Conservation (phyloP, 345 rosid species). For the Microthlaspi erraticum region DNA sequence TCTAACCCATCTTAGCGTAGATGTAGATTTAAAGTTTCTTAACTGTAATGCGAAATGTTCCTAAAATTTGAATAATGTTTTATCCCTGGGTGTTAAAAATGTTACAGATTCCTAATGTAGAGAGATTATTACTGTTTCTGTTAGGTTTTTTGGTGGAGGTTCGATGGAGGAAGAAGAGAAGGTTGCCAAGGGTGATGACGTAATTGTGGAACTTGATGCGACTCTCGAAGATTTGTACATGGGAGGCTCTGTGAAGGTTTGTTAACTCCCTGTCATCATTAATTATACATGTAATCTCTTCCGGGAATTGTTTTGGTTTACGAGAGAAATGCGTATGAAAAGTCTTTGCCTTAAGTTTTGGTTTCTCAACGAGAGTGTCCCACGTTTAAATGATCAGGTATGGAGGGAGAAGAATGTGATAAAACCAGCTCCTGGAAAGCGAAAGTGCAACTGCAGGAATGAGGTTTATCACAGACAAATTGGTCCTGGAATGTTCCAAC, state of each 20-base stretch:
- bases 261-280: not conserved
- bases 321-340: conserved; percentile 2
- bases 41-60: not conserved
- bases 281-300: not conserved
- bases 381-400: conserved; percentile 55
- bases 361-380: conserved; percentile 21
- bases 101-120: conserved; percentile 16
- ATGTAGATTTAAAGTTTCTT: not conserved
- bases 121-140: conserved; percentile 9
- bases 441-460: conserved; percentile 96
- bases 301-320: not conserved
- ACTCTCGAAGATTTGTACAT: conserved; percentile 93
- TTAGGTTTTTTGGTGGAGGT: conserved; percentile 90
- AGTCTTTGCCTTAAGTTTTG: conserved; percentile 13
- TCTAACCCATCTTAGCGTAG: not conserved
- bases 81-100: not conserved
- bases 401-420: conserved; percentile 97
- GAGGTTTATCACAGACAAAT: conserved; percentile 97
- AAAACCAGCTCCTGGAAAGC: conserved; percentile 94
- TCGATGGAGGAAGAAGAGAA: conserved; percentile 88
- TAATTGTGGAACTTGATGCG: conserved; percentile 92
- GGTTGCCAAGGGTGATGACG: conserved; percentile 90
- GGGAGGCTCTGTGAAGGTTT: conserved; percentile 96
- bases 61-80: conserved; percentile 9
- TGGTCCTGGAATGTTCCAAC: conserved; percentile 99